A percentile compares a stretch with the other conserved stretches of the same genome.
These are phyloP conservation scores for Glomus cerebriforme DNA, from an alignment of 192 early-diverging fungal species.

Conservation along the genomic window DNA sequence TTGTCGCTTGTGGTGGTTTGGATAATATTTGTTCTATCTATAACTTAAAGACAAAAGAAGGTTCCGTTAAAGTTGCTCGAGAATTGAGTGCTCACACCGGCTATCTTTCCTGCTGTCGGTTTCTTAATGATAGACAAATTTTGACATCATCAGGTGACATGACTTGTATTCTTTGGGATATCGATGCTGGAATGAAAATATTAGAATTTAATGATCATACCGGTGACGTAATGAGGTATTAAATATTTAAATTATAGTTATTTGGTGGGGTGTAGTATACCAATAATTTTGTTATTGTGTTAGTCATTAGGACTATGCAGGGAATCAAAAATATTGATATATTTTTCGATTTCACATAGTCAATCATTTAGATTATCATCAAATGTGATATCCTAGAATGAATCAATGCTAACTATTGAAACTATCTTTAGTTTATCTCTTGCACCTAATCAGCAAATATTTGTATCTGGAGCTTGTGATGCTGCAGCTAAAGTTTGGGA, in stretches of 20 bases:
- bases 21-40: conserved; percentile 99
- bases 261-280: too few species aligned
- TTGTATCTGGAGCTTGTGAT: conserved; percentile 98
- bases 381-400: not conserved
- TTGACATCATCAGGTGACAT: conserved; percentile 96
- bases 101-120: conserved; percentile 97
- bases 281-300: too few species aligned
- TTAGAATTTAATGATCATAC: conserved; percentile 98
- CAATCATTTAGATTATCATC: not conserved
- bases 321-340: too few species aligned
- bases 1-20: conserved; percentile 98
- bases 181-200: conserved; percentile 97
- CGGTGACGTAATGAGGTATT: conserved; percentile 94
- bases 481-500: conserved; percentile 99
- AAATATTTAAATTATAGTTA: too few species aligned
- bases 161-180: conserved; percentile 99
- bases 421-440: conserved; percentile 70
- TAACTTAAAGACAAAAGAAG: conserved; percentile 94
- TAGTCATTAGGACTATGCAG: too few species aligned
- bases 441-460: conserved; percentile 91
- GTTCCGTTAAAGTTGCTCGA: conserved; percentile 89
- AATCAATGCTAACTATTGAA: not conserved
- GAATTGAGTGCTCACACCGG: conserved; percentile 97
- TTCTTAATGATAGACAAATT: conserved; percentile 94
- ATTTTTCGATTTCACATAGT: too few species aligned